Base-by-base conservation (phyloP, 345 rosid species). In the Geranium brycei region DNA sequence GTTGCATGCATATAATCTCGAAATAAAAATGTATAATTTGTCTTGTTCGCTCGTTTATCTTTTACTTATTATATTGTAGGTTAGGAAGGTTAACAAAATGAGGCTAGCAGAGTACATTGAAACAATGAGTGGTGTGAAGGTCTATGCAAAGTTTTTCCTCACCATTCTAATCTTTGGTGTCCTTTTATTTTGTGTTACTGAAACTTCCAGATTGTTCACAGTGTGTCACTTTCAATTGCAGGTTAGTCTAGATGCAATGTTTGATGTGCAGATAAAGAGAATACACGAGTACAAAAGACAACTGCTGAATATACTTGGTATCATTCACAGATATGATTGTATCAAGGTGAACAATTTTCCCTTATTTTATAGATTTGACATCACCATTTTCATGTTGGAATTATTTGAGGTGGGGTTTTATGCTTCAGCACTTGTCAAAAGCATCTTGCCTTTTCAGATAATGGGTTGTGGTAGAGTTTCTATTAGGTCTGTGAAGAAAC, bases 51-150 rank as follows among this genome's bases (percentile, higher is more conserved):
- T 66, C 51, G 59, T 53, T 40, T 58, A 58, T 18, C 57, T 4
- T 41, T 59, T 62, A 13, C 28, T 65, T 64, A 41, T 18, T 1
- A 47, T 58, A 10, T 60, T 63, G 73, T 35, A 80, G 84, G 79
- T 77, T 47, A 75, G 73, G 77, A 72, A 65, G 64, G 74, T 72
- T 67, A 80, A 80, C 64, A 80, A 80, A 72, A 61, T 72, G 70
- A 80, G 84, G 68, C 79, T 80, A 65, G 81, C 84, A 0, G 79
- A 80, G 66, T 80, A 80, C 66, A 80, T 80, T 63, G 81, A 80
- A 77, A 75, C 77, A 66, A 77, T 75, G 79, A 77, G 72, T 61
- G 84, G 79, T 30, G 56, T 80, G 73, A 79, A 79, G 83, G 80
- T 79, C 38, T 65, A 68, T 31, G 17, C 16, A 19, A 57, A 67